These are phyloP conservation scores for Phaeosphaeriaceae sp. DNA, from an alignment of 2,329 filamentous ascomycete species.

Conservation along the genomic window DNA sequence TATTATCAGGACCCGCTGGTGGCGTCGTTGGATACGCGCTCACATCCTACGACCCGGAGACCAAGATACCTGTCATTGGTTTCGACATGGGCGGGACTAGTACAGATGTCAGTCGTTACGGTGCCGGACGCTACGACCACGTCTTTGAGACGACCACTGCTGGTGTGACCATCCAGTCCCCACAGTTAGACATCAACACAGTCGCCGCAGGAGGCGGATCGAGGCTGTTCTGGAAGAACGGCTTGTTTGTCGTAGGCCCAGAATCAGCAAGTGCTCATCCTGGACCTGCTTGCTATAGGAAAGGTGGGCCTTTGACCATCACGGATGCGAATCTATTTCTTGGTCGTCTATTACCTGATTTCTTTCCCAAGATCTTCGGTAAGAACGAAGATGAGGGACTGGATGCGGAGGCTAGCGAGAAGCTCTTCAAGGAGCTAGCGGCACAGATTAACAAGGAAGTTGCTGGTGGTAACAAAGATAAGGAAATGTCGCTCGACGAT, in stretches of 20 bases:
- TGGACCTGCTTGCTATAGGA: slow-evolving; percentile 88
- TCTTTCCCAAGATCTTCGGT: slow-evolving; percentile 95
- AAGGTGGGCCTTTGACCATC: slow-evolving; percentile 88
- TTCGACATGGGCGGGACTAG: slow-evolving; percentile 97
- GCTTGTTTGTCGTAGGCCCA: slow-evolving; percentile 87
- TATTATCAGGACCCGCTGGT: slow-evolving; percentile 88
- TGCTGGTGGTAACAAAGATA: slow-evolving; percentile 63
- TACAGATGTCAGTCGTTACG: slow-evolving; percentile 89
- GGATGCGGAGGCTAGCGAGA: slow-evolving; percentile 76
- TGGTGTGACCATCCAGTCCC: slow-evolving; percentile 56
- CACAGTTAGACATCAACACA: slow-evolving; percentile 79
- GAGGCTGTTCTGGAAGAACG: slow-evolving; percentile 84
- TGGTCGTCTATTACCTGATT: slow-evolving; percentile 83
- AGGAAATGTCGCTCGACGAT: slow-evolving; percentile 78
- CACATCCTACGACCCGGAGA: slow-evolving; percentile 85
- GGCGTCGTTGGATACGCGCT: slow-evolving; percentile 92
- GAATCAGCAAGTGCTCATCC: slow-evolving; percentile 90
- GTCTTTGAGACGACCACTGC: slow-evolving; percentile 94
- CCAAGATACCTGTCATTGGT: slow-evolving; percentile 85
- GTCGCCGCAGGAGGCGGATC: slow-evolving; percentile 91
- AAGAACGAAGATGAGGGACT: slow-evolving; percentile 84
- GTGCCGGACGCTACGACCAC: slow-evolving; percentile 85
- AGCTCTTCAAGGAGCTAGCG: slow-evolving; percentile 76
- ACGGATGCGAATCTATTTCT: slow-evolving; percentile 91
- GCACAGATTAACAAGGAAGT: slow-evolving; percentile 80